These are phyloP conservation scores for Entomortierella lignicola DNA, from an alignment of 192 early-diverging fungal genomes.

Conservation along the genomic window DNA sequence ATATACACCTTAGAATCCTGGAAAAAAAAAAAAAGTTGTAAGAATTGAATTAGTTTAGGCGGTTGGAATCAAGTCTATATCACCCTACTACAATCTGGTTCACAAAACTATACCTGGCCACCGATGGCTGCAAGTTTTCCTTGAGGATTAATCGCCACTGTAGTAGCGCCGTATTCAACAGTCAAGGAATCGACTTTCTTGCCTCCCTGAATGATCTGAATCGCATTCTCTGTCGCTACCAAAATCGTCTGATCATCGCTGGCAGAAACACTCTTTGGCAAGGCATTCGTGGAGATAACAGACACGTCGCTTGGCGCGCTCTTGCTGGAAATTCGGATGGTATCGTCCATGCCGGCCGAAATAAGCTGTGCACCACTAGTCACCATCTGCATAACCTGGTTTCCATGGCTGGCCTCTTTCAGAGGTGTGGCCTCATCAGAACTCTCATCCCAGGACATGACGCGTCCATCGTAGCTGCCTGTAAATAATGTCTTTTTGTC, in stretches of 20 bases:
- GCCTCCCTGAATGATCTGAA: conserved; percentile 65
- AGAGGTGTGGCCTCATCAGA: conserved; percentile 58
- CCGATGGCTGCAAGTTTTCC: conserved; percentile 71
- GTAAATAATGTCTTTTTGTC: conserved; percentile 76
- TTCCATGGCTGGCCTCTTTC: conserved; percentile 76
- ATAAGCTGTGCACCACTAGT: conserved; percentile 58
- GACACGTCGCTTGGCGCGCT: conserved; percentile 52
- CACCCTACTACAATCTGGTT: no score
- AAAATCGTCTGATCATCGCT: conserved; percentile 60
- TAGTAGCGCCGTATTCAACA: conserved; percentile 60
- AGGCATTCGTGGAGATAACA: conserved; percentile 51
- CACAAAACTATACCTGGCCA: conserved; percentile 61
- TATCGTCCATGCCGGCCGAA: conserved; percentile 85
- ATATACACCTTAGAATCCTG: conserved; percentile 75
- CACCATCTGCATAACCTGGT: conserved; percentile 77
- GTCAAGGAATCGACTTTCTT: conserved; percentile 50
- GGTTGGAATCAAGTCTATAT: no score
- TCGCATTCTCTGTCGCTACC: conserved; percentile 63
- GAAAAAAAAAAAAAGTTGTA: no score
- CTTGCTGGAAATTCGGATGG: conserved; percentile 51
- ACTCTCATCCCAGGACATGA: conserved; percentile 77
- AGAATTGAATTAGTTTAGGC: no score
- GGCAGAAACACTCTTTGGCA: conserved; percentile 69
- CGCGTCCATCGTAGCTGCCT: conserved; percentile 93
- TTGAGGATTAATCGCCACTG: conserved; percentile 65